These are phyloP conservation scores for Cadophora luteo-olivacea DNA, from an alignment of 2,329 filamentous ascomycete species.

Conservation along the genomic window DNA sequence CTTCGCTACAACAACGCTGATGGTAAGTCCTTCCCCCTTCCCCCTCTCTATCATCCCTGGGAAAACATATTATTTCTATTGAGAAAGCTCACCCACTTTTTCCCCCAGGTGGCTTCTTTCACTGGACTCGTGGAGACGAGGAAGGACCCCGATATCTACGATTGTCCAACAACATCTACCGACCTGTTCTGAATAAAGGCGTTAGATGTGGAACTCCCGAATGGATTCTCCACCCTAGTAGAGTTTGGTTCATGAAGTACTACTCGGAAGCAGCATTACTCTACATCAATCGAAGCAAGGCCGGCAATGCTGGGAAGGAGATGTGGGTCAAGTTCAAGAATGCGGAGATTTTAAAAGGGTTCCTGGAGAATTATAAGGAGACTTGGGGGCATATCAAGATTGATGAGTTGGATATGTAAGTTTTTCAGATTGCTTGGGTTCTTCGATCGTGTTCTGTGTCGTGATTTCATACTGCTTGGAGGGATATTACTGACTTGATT, in stretches of 20 bases:
- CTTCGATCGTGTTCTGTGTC: no score
- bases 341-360: neutral
- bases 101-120: neutral
- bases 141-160: neutral
- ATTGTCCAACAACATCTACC: neutral
- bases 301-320: neutral
- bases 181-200: neutral
- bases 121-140: neutral
- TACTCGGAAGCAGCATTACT: neutral
- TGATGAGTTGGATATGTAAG: neutral
- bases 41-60: neutral
- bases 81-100: neutral
- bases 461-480: neutral
- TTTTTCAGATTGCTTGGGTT: neutral
- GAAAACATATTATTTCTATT: neutral
- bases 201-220: neutral
- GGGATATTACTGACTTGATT: neutral
- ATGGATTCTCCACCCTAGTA: neutral
- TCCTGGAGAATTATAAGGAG: neutral
- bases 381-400: neutral
- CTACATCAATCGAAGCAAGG: slow-evolving; percentile 3
- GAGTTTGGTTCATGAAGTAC: neutral
- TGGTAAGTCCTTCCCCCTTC: neutral
- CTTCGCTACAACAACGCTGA: neutral
- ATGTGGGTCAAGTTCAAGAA: slow-evolving; percentile 11